Evolutionary conservation across 371 early-diverging fungal genomes (phyloP).

Genomic region (Synchytrium microbalum): DNA sequence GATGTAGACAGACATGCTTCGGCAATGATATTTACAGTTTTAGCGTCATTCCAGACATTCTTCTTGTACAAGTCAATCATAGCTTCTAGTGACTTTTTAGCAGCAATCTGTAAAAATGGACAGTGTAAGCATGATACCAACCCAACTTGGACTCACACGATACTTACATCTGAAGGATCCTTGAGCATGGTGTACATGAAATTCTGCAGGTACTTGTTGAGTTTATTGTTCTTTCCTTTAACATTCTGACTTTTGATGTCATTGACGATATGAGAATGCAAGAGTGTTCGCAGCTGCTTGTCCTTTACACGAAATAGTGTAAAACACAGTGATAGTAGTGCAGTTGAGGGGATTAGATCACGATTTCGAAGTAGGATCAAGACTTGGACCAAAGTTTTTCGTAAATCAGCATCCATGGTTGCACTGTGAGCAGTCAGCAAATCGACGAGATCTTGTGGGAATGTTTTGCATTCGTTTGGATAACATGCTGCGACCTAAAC

Average conservation of each 20-base stretch:
- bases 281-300: constrained; percentile 74
- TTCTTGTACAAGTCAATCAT: constrained; percentile 93
- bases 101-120: constrained; percentile 53
- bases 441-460: constrained; percentile 73
- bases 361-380: constrained; percentile 85
- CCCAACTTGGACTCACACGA: constrained; percentile 2
- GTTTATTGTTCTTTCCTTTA: constrained; percentile 87
- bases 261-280: constrained; percentile 85
- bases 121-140: constrained; percentile 4
- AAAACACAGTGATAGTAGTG: constrained; percentile 84
- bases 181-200: constrained; percentile 89
- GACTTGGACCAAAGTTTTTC: constrained; percentile 82
- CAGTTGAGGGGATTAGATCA: constrained; percentile 60
- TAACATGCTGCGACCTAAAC: constrained; percentile 72
- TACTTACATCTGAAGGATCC: constrained; percentile 36
- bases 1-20: constrained; percentile 88
- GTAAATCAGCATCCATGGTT: constrained; percentile 70
- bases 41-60: constrained; percentile 92
- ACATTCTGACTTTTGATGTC: constrained; percentile 89
- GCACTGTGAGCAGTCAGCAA: constrained; percentile 69
- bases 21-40: constrained; percentile 94
- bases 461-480: constrained; percentile 60
- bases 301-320: constrained; percentile 87
- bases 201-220: constrained; percentile 91
- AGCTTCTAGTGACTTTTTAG: constrained; percentile 87